Base-by-base conservation (phyloP, 179 eudicot species). In the Heliamphora pulchella region DNA sequence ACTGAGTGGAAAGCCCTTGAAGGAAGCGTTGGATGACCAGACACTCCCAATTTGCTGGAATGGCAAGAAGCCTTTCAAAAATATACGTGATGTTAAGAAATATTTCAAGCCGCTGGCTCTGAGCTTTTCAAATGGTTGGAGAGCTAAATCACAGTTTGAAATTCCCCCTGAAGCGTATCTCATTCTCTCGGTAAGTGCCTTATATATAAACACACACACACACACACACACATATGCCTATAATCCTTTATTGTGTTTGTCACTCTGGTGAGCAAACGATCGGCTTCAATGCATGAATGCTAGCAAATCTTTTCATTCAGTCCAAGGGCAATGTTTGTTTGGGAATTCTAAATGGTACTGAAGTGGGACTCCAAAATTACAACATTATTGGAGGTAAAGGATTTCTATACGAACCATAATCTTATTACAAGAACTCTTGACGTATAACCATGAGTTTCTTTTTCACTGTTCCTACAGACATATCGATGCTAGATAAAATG, bases 21-120 rank as follows among this genome's bases (percentile, higher is more conserved):
- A 82, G 78, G 87, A 89, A 80, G 91, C 91, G 39, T 77, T 76
- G 0, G 92, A 92, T 46, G 99, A 96, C 78, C 75, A 84, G 76
- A 92, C 94, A 13, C 97, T 96, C 55, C 91, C 97, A 1, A 6
- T 86, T 59, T 96, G 99, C 87, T 96, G 99, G 99, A 89, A 87
- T 85, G 98, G 99, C 65, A 83, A 76, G 75, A 86, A 74, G 15
- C 91, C 93, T 20, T 96, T 91, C 75, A 90, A 87, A 84, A 92
- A 87, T 44, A 39, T 90, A 14, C 81, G 81, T 0, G 99, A 94
- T 22, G 90, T 89, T 46, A 86, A 74, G 71, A 90, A 88, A 78
- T 78, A 87, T 82, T 96, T 96, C 88, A 91, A 89, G 86, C 88
- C 97, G 53, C 63, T 94, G 61, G 80, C 93, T 65, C 78, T 96